Conservation (phyloP, 2,329 filamentous ascomycete species). For the Incumbomyces lentus region DNA sequence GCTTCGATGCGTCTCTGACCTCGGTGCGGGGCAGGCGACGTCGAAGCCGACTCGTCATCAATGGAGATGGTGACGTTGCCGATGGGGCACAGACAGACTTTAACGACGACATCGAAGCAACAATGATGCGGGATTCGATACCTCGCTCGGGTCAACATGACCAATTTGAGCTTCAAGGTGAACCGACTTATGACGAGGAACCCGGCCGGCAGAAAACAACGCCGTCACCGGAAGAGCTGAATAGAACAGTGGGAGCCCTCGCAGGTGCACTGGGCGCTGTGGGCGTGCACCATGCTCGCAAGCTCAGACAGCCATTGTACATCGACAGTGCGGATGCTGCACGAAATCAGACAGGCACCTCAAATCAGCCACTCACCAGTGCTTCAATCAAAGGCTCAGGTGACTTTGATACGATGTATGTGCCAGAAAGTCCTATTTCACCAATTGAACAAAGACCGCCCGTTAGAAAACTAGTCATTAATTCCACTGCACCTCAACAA, state of each 20-base stretch:
- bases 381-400: slow-evolving; percentile 3
- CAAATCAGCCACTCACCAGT: neutral
- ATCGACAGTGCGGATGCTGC: neutral
- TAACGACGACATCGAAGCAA: neutral
- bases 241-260: slow-evolving; percentile 17
- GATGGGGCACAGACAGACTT: neutral
- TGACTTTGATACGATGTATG: slow-evolving; percentile 7
- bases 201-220: neutral
- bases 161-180: too few species aligned
- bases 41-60: too few species aligned
- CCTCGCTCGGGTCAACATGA: too few species aligned
- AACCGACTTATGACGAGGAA: neutral
- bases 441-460: too few species aligned
- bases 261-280: slow-evolving; percentile 18
- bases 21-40: too few species aligned
- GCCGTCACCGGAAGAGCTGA: slow-evolving; percentile 8
- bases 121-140: too few species aligned
- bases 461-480: neutral
- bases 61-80: neutral
- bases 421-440: neutral
- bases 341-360: neutral
- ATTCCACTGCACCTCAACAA: neutral
- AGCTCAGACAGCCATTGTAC: neutral
- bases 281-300: neutral
- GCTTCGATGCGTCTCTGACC: neutral